phyloP scores from a whole-genome alignment of 2,329 filamentous ascomycete genomes.

The Rutstroemia sp. region DNA sequence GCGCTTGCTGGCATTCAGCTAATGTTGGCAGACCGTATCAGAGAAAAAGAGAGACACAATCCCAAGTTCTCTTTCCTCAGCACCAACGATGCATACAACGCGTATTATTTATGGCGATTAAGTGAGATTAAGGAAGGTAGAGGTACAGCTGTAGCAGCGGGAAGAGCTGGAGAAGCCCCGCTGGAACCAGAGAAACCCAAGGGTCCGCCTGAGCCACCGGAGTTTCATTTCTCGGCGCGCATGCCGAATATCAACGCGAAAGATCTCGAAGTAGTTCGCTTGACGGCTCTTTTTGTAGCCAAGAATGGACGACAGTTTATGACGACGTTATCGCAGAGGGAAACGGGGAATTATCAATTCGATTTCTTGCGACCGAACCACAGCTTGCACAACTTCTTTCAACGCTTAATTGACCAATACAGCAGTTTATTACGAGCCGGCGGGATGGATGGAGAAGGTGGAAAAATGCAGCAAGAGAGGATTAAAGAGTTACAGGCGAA shows the following conservation, averaged over 20 bases:
- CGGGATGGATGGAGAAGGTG: constrained; percentile 52
- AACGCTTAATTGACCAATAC: constrained; percentile 88
- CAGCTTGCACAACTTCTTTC: constrained; percentile 93
- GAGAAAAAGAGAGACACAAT: constrained; percentile 75
- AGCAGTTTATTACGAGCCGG: constrained; percentile 65
- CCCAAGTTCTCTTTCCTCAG: constrained; percentile 89
- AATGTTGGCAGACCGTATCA: constrained; percentile 59
- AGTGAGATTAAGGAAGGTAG: constrained; percentile 78
- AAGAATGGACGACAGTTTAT: constrained; percentile 90
- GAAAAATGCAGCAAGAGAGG: constrained; percentile 64
- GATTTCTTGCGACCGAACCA: constrained; percentile 94
- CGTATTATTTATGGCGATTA: constrained; percentile 87
- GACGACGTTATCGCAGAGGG: constrained; percentile 80
- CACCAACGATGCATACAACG: constrained; percentile 72
- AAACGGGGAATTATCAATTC: constrained; percentile 88
- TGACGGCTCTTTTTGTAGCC: constrained; percentile 87
- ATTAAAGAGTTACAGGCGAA: constrained; percentile 68
- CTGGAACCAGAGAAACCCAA: constrained; percentile 59
- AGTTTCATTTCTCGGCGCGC: constrained; percentile 88
- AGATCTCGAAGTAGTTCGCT: constrained; percentile 66
- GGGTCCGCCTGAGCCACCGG: constrained; percentile 76
- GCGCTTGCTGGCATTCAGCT: constrained; percentile 8
- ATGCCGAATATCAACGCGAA: constrained; percentile 97
- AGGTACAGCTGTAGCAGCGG: constrained; percentile 70
- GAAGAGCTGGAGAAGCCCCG: constrained; percentile 57